Percentiles rank a stretch among this genome's conserved stretches.
phyloP scores from a whole-genome alignment of 2,329 filamentous ascomycete species.

The Triangularia setosa region DNA sequence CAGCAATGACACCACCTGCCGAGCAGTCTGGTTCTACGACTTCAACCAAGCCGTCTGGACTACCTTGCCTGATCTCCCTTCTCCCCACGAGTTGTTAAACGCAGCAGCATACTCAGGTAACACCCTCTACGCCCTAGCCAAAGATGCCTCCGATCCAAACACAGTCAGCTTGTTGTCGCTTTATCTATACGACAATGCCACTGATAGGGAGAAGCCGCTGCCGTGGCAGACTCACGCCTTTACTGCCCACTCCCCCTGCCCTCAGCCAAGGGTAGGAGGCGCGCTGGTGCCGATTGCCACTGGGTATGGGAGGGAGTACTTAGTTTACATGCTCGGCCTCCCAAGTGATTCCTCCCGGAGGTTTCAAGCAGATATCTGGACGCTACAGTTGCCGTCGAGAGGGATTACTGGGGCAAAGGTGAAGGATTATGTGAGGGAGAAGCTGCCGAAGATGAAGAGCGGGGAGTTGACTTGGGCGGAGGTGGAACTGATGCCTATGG shows the following conservation, averaged over 20 bases:
- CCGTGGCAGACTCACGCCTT: constrained; percentile 38
- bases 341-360: neutral
- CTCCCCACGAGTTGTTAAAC: constrained; percentile 27
- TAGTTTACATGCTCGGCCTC: constrained; percentile 48
- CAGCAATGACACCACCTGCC: constrained; percentile 13
- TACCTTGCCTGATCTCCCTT: constrained; percentile 42
- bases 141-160: constrained; percentile 18
- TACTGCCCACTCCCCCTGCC: constrained; percentile 38
- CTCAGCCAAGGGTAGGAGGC: constrained; percentile 39
- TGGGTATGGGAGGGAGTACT: constrained; percentile 49
- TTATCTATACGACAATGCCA: constrained; percentile 30
- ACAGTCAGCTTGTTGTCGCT: constrained; percentile 35
- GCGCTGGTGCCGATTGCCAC: constrained; percentile 45
- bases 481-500: constrained; percentile 42
- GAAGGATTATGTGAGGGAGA: constrained; percentile 47
- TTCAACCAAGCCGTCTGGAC: constrained; percentile 46
- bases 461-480: constrained; percentile 48
- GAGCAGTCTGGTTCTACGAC: constrained; percentile 50
- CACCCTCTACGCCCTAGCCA: constrained; percentile 43
- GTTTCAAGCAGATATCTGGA: constrained; percentile 45
- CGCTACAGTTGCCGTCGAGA: constrained; percentile 47
- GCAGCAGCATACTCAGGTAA: constrained; percentile 42
- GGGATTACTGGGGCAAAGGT: constrained; percentile 42
- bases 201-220: constrained; percentile 31
- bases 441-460: constrained; percentile 41